A percentile compares a stretch with the other conserved stretches of the same genome.
phyloP scores from a whole-genome alignment of 805 yeast genomes.

The Hermanozyma aechmeae region DNA sequence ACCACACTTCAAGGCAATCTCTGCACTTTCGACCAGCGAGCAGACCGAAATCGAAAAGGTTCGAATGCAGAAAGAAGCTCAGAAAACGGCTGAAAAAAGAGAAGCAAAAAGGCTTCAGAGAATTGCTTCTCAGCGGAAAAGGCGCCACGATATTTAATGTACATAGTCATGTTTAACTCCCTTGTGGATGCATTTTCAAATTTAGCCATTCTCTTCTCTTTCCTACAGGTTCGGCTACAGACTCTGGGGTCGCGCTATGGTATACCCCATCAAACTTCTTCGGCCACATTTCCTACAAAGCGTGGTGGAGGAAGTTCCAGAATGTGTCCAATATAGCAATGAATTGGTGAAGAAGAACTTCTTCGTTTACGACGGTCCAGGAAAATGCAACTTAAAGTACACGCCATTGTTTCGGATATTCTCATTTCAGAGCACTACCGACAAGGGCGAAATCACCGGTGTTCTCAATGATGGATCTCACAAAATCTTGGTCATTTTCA shows the following conservation, averaged over 20 bases:
- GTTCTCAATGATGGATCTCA: conserved; percentile 23
- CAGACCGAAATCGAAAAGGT: conserved; percentile 9
- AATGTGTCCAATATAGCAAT: neutral
- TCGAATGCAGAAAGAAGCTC: conserved; percentile 14
- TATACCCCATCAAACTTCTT: conserved; percentile 7
- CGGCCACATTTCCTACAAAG: conserved; percentile 8
- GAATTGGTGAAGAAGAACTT: conserved; percentile 11
- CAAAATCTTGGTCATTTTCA: conserved; percentile 20
- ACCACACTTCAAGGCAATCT: conserved; percentile 14
- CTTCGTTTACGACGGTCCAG: conserved; percentile 2
- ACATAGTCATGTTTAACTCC: too few species aligned
- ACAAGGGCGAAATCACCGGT: conserved; percentile 16
- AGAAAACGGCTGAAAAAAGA: conserved; percentile 21
- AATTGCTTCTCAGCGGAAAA: too few species aligned
- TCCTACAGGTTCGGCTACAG: too few species aligned
- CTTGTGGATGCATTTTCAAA: too few species aligned
- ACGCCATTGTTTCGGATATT: conserved; percentile 21
- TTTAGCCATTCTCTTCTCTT: too few species aligned
- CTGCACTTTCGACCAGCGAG: conserved; percentile 11
- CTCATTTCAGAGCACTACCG: conserved; percentile 14
- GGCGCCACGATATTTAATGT: conserved; percentile 1
- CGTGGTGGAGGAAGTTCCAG: neutral
- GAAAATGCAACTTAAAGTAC: conserved; percentile 3
- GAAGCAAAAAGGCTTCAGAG: conserved; percentile 27
- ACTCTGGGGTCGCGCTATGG: too few species aligned